Conservation (phyloP, 345 rosid species). For the Brassica nigra region DNA sequence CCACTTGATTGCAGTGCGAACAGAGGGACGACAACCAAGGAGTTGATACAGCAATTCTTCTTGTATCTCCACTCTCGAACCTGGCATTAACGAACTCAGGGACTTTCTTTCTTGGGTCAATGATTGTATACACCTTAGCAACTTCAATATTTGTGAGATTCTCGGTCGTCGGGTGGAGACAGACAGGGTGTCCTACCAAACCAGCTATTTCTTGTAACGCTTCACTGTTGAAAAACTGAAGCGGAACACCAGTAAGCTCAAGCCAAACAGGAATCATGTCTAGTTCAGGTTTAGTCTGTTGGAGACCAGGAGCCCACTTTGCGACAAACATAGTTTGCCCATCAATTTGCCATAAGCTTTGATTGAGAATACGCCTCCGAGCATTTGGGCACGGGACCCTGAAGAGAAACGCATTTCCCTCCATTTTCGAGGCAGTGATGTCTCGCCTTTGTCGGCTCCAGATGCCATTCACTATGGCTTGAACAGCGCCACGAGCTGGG, state of each 20-base stretch:
- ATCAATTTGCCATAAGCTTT: background rate
- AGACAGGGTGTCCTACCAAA: background rate
- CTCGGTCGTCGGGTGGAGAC: background rate
- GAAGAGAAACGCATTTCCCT: background rate
- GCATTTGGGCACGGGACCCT: background rate
- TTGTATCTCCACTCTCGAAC: background rate
- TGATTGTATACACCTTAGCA: background rate
- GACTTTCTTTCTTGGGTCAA: background rate
- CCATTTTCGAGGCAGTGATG: background rate
- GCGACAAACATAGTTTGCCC: background rate
- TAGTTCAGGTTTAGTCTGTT: no score
- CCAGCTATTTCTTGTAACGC: background rate
- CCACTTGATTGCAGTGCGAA: background rate
- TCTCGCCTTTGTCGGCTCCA: background rate
- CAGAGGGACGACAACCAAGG: background rate
- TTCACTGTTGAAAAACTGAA: background rate
- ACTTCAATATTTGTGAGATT: background rate
- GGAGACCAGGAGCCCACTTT: background rate
- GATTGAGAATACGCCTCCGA: background rate
- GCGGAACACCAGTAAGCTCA: background rate
- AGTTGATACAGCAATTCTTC: background rate
- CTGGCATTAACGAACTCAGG: background rate
- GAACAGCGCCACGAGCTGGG: background rate
- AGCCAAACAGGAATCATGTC: background rate
- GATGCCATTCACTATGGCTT: background rate